These are phyloP conservation scores for Boeremia exigua DNA, from an alignment of 2,329 filamentous ascomycete genomes.

Conservation along the genomic window DNA sequence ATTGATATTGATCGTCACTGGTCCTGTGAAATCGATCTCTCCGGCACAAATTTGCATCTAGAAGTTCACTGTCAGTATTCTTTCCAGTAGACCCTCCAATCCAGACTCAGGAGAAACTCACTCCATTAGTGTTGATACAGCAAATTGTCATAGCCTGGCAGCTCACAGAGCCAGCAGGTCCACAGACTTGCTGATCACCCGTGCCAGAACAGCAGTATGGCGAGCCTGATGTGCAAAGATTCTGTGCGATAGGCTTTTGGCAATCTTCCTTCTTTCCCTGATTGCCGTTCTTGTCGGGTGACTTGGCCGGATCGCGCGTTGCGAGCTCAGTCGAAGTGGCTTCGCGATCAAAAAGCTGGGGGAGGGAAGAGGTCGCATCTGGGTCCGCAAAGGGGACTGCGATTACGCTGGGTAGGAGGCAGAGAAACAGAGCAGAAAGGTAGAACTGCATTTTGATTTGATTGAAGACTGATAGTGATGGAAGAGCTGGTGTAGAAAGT, in stretches of 20 bases:
- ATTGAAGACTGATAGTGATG: not conserved
- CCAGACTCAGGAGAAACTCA: not conserved
- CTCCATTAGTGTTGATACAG: constrained; percentile 2
- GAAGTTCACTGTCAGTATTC: not conserved
- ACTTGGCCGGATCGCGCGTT: not conserved
- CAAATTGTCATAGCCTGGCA: not conserved
- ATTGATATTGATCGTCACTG: constrained; percentile 3
- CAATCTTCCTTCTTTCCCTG: not conserved
- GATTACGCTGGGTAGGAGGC: not conserved
- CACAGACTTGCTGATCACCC: not conserved
- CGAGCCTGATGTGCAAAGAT: not conserved
- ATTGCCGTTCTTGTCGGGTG: not conserved
- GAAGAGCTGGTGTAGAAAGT: not conserved
- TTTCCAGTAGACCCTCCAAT: not conserved
- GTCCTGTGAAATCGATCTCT: constrained; percentile 2
- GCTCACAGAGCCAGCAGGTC: not conserved
- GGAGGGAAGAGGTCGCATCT: not conserved
- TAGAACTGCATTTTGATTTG: not conserved
- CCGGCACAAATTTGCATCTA: constrained; percentile 1
- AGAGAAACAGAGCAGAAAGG: not conserved
- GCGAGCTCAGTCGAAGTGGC: not conserved
- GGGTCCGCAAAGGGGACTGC: not conserved
- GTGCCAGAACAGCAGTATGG: not conserved
- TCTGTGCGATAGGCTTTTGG: constrained; percentile 2
- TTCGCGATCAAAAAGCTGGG: not conserved